Evolutionary conservation across 1,284 basidiomycete genomes (phyloP).

Genomic region (Moesziomyces sp.): DNA sequence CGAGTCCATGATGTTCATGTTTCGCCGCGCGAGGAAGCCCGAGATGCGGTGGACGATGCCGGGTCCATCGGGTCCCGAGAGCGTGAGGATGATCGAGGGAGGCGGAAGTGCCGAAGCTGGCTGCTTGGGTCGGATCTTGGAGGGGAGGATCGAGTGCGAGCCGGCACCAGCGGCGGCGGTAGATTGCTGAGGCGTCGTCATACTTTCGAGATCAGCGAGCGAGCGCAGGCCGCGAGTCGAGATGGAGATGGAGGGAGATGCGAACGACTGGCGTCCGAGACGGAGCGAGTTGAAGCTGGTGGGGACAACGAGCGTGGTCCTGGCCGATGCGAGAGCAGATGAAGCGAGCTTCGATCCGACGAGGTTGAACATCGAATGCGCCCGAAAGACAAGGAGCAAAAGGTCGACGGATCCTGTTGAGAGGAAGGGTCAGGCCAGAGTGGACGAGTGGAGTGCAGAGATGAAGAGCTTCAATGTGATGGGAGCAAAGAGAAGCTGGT

Average conservation of each 20-base stretch:
- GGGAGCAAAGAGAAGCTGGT: neutral
- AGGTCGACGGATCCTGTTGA: neutral
- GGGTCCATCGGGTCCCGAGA: constrained; percentile 62
- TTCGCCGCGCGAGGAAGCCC: constrained; percentile 55
- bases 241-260: neutral
- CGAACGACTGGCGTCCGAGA: constrained; percentile 5
- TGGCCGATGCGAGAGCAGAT: constrained; percentile 19
- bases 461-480: neutral
- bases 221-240: constrained; percentile 45
- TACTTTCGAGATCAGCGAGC: constrained; percentile 50
- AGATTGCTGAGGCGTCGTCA: constrained; percentile 66
- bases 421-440: neutral
- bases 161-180: constrained; percentile 17
- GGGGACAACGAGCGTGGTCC: constrained; percentile 1
- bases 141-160: constrained; percentile 35
- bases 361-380: constrained; percentile 41
- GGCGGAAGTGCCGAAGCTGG: constrained; percentile 69
- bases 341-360: constrained; percentile 28
- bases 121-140: constrained; percentile 41
- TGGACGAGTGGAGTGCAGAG: too few relatives aligned
- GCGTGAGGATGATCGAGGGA: constrained; percentile 62
- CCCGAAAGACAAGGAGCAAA: too few relatives aligned
- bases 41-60: constrained; percentile 63
- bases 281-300: constrained; percentile 3
- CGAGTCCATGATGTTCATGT: constrained; percentile 65